Conservation (phyloP, 1,284 basidiomycete genomes). For the Trametes polyzona region DNA sequence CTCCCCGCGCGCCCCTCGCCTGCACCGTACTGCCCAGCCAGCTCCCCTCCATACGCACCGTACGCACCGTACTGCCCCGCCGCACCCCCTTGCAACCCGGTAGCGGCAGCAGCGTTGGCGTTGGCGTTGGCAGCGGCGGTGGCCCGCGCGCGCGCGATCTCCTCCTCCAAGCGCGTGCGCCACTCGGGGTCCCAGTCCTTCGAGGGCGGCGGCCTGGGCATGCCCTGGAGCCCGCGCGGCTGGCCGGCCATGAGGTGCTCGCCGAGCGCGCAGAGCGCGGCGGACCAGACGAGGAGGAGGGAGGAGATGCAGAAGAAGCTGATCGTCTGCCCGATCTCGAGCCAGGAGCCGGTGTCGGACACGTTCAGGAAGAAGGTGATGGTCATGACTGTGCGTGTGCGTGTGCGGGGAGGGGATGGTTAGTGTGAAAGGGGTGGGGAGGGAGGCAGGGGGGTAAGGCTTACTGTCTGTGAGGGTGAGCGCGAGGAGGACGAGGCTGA, state of each 20-base stretch:
- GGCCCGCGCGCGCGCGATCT: no score
- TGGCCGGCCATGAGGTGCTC: constrained; percentile 60
- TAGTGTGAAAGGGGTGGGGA: constrained; percentile 11
- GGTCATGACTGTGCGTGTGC: constrained; percentile 61
- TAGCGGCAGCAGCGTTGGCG: no score
- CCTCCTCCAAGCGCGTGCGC: no score
- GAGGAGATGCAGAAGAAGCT: constrained; percentile 89
- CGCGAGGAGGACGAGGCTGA: constrained; percentile 78
- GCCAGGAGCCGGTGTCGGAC: constrained; percentile 83
- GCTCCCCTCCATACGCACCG: no score
- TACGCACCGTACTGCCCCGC: no score
- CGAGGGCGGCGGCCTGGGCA: no score
- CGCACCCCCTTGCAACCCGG: no score
- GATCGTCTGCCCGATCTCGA: constrained; percentile 89
- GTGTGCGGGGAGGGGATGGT: constrained; percentile 4
- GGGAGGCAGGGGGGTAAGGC: constrained; percentile 27
- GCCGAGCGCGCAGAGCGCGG: constrained; percentile 71
- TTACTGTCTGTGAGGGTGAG: constrained; percentile 75
- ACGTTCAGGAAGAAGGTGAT: constrained; percentile 86
- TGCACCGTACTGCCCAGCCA: no score
- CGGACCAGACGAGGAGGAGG: constrained; percentile 78
- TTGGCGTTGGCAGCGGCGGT: no score
- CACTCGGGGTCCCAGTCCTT: no score
- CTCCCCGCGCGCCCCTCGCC: no score
- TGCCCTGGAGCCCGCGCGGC: not conserved